Evolutionary conservation across 345 rosid genomes (phyloP).

Genomic region (Aurinia saxatilis): DNA sequence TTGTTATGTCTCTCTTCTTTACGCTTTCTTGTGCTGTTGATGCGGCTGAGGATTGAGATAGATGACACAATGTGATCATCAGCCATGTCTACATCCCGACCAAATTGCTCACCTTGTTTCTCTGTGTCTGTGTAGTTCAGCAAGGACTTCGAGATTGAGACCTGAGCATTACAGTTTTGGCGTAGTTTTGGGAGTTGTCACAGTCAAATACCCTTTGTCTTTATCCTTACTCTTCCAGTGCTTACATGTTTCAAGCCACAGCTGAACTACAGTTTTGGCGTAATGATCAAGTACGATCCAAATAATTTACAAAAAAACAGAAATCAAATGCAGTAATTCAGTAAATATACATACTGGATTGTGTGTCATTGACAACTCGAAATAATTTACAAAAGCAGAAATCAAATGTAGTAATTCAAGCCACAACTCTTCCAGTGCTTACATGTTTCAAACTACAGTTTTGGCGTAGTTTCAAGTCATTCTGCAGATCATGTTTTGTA

Average conservation of each 20-base stretch:
- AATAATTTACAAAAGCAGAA: no score
- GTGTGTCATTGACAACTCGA: no score
- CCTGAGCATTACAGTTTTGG: slow-evolving; percentile 36
- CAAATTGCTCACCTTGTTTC: slow-evolving; percentile 14
- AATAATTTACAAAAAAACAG: no score
- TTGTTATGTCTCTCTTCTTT: slow-evolving; percentile 38
- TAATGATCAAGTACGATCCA: no score
- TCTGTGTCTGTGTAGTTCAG: background rate
- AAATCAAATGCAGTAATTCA: no score
- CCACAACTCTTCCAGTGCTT: no score
- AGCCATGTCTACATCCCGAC: slow-evolving; percentile 29
- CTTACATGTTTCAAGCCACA: no score
- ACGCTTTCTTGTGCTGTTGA: slow-evolving; percentile 56
- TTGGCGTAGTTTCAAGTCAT: slow-evolving; percentile 65
- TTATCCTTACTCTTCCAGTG: slow-evolving; percentile 53
- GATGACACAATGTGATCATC: slow-evolving; percentile 16
- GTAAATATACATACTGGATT: no score
- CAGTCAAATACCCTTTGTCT: slow-evolving; percentile 40
- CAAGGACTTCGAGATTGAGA: slow-evolving; percentile 15
- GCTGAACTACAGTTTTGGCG: no score
- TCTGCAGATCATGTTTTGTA: slow-evolving; percentile 35
- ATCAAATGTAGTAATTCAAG: no score
- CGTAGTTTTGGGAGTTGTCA: slow-evolving; percentile 40
- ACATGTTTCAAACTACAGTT: no score
- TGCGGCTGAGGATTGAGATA: slow-evolving; percentile 3